Base-by-base conservation (phyloP, 257 asterid species). In the Asclepias syriaca region DNA sequence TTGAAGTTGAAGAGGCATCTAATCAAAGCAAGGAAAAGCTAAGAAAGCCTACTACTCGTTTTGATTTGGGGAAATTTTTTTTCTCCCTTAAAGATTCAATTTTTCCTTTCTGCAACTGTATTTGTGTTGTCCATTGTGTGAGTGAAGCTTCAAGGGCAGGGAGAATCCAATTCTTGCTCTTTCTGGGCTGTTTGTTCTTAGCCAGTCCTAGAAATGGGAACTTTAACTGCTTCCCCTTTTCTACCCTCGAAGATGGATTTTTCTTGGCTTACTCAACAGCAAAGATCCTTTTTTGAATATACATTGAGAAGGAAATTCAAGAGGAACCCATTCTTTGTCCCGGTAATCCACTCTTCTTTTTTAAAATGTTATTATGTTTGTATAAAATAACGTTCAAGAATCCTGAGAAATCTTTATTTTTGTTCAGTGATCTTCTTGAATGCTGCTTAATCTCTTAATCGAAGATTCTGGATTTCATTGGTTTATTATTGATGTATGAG, bases 241-340 rank as follows among this genome's bases (percentile, higher is more conserved):
- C 76, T 84, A 58, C 95, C 89, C 60, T 77, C 87, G 39, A 81
- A 87, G 75, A 84, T 85, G 43, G 80, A 78, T 15, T 64, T 79
- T 18, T 43, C 77, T 59, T 72, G 72, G 24, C 51, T 78, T 13
- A 40, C 57, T 59, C 78, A 84, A 4, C 75, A 86, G 0, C 84
- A 70, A 16, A 70, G 66, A 40, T 66, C 86, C 63, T 69, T 77
- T 54, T 74, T 80, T 74, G 53, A 79, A 19, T 74, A 72, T 77
- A 86, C 72, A 78, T 58, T 84, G 0, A 84, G 87, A 46, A 85
- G 86, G 65, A 84, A 80, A 79, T 21, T 66, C 76, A 77, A 75
- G 69, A 85, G 78, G 69, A 78, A 64, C 75, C 84, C 71, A 1
- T 65, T 85, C 56, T 53, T 83, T 10, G 73, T 77, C 70, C 98